Base-by-base conservation (phyloP, 495 filamentous ascomycete species). In the Tuber borchii region DNA sequence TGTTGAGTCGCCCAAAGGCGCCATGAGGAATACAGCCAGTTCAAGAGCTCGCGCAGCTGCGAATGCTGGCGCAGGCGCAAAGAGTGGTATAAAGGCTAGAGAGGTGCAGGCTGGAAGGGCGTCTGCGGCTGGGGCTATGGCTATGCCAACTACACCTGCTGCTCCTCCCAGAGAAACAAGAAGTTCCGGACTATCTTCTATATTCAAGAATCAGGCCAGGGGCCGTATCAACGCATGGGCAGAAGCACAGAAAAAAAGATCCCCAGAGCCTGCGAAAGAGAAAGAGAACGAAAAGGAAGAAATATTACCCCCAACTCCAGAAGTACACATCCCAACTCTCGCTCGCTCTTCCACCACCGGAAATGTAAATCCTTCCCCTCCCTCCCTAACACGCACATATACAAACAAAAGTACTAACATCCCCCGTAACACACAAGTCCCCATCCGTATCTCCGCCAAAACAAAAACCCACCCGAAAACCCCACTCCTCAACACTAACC, bases 11-110 rank as follows among this genome's bases (percentile, higher is more conserved):
- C 20, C 56, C 3, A 71, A 26, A 61, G 65, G 34, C 37, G 31
- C n/a, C 14, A 42, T 43, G 45, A 44, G 70, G 2, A 31, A 71
- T 7, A 19, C 56, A 17, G 69, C 70, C 31, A 39, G 17, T 17
- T 42, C 37, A 8, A 12, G n/a, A 43, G 78, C 78, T 42, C 72
- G 56, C 44, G 12, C 77, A 20, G 31, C 20, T 17, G 37, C 73
- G 14, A 42, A 31, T 17, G 16, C 69, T 6, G 4, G 12, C n/a
- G 56, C n/a, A 31, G 56, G 56, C 56, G n/a, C n/a, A 2, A 65
- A 31, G 26, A 65, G 56, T 65, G n/a, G 56, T 31, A 65, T 17
- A 65, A 65, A 65, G 26, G 12, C 26, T 65, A 3, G 56, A 31
- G 56, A 31, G 12, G 26, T 31, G 56, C 56, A 65, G 56, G 56